A percentile compares a stretch with the other conserved stretches of the same genome.
Evolutionary conservation across 2,329 filamentous ascomycete genomes (phyloP).

Genomic region (Pezicula rhizophila): DNA sequence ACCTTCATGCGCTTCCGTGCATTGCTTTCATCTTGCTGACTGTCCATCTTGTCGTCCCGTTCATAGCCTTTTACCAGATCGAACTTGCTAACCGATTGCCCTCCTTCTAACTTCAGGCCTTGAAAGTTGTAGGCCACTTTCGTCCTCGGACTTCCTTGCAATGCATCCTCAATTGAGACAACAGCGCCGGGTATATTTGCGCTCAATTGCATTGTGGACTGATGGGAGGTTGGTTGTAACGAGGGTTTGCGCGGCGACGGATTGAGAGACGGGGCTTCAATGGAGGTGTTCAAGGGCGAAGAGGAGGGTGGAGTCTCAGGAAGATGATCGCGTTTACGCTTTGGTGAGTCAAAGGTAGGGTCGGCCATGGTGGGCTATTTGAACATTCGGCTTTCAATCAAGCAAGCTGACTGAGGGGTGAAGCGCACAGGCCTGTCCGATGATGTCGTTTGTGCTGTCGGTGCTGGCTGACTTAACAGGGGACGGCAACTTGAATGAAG

Average conservation of each 20-base stretch:
- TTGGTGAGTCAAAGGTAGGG: background rate
- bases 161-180: constrained; percentile 6
- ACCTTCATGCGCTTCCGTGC: constrained; percentile 20
- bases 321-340: constrained; percentile 5
- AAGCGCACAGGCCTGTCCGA: background rate
- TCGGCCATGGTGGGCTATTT: constrained; percentile 1
- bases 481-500: background rate
- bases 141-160: constrained; percentile 20
- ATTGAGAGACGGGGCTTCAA: background rate
- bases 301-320: background rate
- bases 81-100: constrained; percentile 13
- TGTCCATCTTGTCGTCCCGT: background rate
- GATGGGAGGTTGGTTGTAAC: too few relatives aligned
- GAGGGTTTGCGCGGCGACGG: too few relatives aligned
- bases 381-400: background rate
- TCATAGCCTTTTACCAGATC: constrained; percentile 8
- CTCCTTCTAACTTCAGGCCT: constrained; percentile 21
- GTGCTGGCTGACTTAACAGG: background rate
- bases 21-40: constrained; percentile 9
- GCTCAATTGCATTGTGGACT: constrained; percentile 7
- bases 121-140: constrained; percentile 26
- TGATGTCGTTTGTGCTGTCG: background rate
- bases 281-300: background rate
- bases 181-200: constrained; percentile 7
- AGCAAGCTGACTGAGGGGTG: too few relatives aligned